These are phyloP conservation scores for Lathyrus tuberosus DNA, from an alignment of 306 rosid species.

Conservation along the genomic window DNA sequence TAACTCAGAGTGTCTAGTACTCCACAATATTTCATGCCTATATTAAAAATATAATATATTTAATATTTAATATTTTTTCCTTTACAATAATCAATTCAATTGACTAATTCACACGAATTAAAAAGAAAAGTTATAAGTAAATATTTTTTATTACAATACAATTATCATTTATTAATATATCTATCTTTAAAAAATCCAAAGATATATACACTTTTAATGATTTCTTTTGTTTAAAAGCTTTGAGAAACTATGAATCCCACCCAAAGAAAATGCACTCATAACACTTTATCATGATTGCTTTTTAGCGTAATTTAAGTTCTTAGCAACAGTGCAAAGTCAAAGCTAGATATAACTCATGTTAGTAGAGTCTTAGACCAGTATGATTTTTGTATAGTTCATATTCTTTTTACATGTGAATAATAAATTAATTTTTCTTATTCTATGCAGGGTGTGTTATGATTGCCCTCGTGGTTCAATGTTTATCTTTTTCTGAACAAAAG, in stretches of 20 bases:
- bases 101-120: too few relatives aligned
- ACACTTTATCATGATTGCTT: constrained; percentile 8
- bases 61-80: too few relatives aligned
- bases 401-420: too few relatives aligned
- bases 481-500: constrained; percentile 54
- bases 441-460: constrained; percentile 50
- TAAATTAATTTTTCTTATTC: constrained; percentile 9
- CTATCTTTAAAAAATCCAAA: too few relatives aligned
- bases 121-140: too few relatives aligned
- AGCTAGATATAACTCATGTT: not conserved
- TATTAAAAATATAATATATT: too few relatives aligned
- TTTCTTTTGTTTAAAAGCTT: not conserved
- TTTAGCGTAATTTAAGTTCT: constrained; percentile 27
- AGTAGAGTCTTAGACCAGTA: not conserved
- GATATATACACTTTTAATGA: not conserved
- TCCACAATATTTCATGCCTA: too few relatives aligned
- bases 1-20: too few relatives aligned
- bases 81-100: too few relatives aligned
- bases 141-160: too few relatives aligned
- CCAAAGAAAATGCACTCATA: not conserved
- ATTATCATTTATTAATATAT: too few relatives aligned
- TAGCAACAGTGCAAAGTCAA: not conserved
- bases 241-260: not conserved
- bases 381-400: too few relatives aligned
- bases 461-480: constrained; percentile 52